Evolutionary conservation across 106 monocot genomes (phyloP), one percentile per base, ranked within the genome.

Genomic region (Allium cepa): DNA sequence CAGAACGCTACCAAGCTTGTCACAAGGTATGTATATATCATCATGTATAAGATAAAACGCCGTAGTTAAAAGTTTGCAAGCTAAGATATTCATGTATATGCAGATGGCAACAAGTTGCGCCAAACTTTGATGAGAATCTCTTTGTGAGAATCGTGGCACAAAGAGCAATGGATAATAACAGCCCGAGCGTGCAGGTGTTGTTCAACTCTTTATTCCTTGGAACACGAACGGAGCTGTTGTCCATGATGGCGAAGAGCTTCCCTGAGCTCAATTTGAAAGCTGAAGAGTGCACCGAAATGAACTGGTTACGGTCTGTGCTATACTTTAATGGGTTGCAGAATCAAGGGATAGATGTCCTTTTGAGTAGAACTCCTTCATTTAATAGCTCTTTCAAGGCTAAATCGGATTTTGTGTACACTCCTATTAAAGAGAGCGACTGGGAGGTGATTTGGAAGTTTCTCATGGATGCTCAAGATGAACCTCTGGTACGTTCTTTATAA

Each of bases 151-250:
- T 52, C 4, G 52, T 67, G 15, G 52, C 52, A 7, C 67, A 67
- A 16, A 50, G 52, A 48, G 28, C 67, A 14, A 67, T 52, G 9
- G 67, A 67, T 52, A 26, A 45, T 12, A 51, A 27, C 28, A 36
- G 13, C 0, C 15, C 46, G 11, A 81, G 66, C 52, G 73, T 81
- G 11, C 66, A 78, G 67, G 74, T 16, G 5, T 5, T 36, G 9
- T 78, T 82, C 71, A 56, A 74, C 17, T 66, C 74, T 13, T 7
- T 82, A 1, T 82, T 66, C 74, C 75, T 82, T 3, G 82, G 82
- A 2, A 53, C 26, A 16, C 46, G 62, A 10, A 16, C 45, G 1
- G 67, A 75, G 11, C 74, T 75, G n/a, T 47, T 83, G 18, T 8
- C 70, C 1, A 36, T 75, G 22, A 72, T 79, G 67, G 63, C 48